phyloP scores from a whole-genome alignment of 768 basidiomycete genomes.

The Hypsizygus marmoreus region DNA sequence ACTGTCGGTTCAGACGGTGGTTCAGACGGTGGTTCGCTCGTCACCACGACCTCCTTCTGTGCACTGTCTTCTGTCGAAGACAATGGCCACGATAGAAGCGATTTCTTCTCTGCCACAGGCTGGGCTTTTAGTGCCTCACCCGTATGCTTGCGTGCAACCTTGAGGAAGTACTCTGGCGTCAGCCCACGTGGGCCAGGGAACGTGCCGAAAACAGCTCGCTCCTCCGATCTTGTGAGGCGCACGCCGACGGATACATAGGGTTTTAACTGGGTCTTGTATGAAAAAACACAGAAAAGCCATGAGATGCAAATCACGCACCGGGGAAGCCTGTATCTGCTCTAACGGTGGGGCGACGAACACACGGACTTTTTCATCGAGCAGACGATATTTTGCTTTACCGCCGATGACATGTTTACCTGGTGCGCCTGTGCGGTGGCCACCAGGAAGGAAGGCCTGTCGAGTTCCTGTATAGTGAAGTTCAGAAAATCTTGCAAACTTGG shows the following conservation, averaged over 20 bases:
- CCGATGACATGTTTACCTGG: conserved; percentile 82
- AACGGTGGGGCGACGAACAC: conserved; percentile 82
- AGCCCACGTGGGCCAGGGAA: conserved; percentile 41
- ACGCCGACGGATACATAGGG: conserved; percentile 63
- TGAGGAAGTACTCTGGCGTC: conserved; percentile 45
- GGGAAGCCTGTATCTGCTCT: conserved; percentile 57
- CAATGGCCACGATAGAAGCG: conserved; percentile 10
- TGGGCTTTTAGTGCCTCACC: neutral
- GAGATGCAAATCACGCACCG: conserved; percentile 40
- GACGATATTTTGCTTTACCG: conserved; percentile 78
- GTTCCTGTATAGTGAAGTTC: conserved; percentile 54
- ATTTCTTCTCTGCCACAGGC: conserved; percentile 4
- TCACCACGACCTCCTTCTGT: neutral
- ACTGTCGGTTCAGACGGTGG: too few relatives aligned
- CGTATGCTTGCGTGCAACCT: conserved; percentile 33
- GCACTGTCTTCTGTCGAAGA: neutral
- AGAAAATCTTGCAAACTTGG: neutral
- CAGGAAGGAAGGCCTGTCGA: conserved; percentile 79
- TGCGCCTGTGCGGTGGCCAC: conserved; percentile 84
- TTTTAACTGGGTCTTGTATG: conserved; percentile 50
- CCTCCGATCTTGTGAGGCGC: conserved; percentile 36
- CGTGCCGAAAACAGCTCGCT: conserved; percentile 38
- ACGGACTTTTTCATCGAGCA: conserved; percentile 82
- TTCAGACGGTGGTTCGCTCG: too few relatives aligned
- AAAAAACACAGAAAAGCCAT: conserved; percentile 2